Evolutionary conservation across 1,284 basidiomycete genomes (phyloP), one percentile per base, ranked within the genome.

Genomic region (Trichosporon asahii): DNA sequence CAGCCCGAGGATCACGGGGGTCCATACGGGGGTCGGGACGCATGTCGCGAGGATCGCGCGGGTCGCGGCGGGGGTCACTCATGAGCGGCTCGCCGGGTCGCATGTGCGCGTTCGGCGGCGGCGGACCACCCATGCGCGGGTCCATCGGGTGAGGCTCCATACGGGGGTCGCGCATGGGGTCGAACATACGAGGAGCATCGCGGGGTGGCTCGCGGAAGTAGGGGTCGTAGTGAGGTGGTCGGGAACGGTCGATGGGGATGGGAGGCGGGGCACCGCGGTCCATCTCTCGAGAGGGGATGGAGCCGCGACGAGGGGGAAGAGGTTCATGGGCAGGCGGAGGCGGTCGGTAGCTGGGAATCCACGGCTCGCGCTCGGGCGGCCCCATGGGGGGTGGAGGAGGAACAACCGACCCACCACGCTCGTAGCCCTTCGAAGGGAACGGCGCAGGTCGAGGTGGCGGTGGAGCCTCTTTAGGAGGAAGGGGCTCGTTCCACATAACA

Each of bases 401-500:
- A n/a, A 61, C 57, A n/a, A 61, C 57, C 4, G 57, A 61, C 7
- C 57, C 57, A 14, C 27, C 57, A 31, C 57, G 57, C 57, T 61
- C 57, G 15, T 31, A 61, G 3, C 57, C 57, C 57, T 61, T 61
- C 27, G 57, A 31, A 9, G 57, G 57, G 57, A 61, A 61, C 15
- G 57, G 57, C 27, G 57, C 18, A n/a, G 57, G 57, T 9, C 57
- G 57, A 33, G 57, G 57, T 6, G 57, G 57, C 7, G 57, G 57
- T n/a, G 57, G 57, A 29, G 29, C 29, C 7, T 61, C 57, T 31
- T 61, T 61, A 6, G 57, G 57, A 31, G 57, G 27, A 18, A 61
- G 57, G 12, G 57, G 57, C 61, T 68, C 67, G 61, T 64, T 63
- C 67, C 67, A 68, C 64, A 44, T 44, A 21, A 21, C 66, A n/a